Evolutionary conservation across 805 yeast genomes (phyloP).

Genomic region (Ogataea kodamae): DNA sequence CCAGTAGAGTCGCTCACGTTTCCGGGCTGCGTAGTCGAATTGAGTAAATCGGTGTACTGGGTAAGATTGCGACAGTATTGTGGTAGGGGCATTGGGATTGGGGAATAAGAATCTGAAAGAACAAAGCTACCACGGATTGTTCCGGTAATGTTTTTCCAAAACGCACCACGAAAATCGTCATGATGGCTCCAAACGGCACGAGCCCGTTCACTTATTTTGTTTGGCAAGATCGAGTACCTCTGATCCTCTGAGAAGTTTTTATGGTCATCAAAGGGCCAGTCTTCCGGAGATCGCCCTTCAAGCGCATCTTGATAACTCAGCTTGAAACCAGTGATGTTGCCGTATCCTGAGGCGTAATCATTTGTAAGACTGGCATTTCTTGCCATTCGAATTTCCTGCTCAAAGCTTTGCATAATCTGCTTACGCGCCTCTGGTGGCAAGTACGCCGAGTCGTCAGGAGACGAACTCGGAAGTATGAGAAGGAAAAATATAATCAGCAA

Average conservation of each 20-base stretch:
- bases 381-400: slow-evolving; percentile 32
- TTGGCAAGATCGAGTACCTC: slow-evolving; percentile 56
- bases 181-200: slow-evolving; percentile 48
- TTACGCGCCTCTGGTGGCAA: slow-evolving; percentile 24
- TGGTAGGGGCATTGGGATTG: slow-evolving; percentile 32
- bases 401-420: slow-evolving; percentile 34
- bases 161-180: slow-evolving; percentile 21
- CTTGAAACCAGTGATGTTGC: slow-evolving; percentile 70
- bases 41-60: slow-evolving; percentile 19
- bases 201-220: slow-evolving; percentile 47
- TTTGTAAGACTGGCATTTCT: slow-evolving; percentile 36
- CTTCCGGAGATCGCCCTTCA: slow-evolving; percentile 41
- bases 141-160: slow-evolving; percentile 45
- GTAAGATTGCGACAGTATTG: slow-evolving; percentile 24
- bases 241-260: slow-evolving; percentile 46
- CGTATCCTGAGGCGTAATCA: slow-evolving; percentile 52
- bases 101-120: slow-evolving; percentile 18
- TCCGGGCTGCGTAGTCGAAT: slow-evolving; percentile 15
- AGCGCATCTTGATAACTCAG: slow-evolving; percentile 60
- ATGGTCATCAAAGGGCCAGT: slow-evolving; percentile 52
- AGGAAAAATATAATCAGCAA: slow-evolving; percentile 37
- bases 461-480: slow-evolving; percentile 41
- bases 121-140: slow-evolving; percentile 42
- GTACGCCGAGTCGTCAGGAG: slow-evolving; percentile 30
- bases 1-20: slow-evolving; percentile 30